Evolutionary conservation across 2,329 filamentous ascomycete genomes (phyloP), one percentile per base, ranked within the genome.

Genomic region (Basipetospora chlamydospora): DNA sequence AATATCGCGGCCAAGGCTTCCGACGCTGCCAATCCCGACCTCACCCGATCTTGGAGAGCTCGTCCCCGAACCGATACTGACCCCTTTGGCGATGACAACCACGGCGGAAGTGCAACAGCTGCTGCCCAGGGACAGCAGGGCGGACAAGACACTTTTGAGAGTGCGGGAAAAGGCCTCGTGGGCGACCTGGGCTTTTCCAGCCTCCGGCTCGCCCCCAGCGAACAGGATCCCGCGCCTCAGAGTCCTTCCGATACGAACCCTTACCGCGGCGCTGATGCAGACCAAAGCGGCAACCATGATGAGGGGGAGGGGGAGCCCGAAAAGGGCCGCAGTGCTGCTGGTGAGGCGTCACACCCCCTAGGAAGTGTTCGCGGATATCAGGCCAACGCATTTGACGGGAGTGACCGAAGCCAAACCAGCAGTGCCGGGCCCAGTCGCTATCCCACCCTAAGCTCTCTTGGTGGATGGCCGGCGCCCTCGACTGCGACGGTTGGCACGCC

Each of bases 181-280:
- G 59, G 65, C 28, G 73, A 79, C 41, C 74, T 78, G 46, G 73
- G 73, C 30, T 74, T 78, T 68, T 61, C 70, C 11, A 70, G 71
- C 46, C 63, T 70, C 47, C 70, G 58, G 57, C 66, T 63, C 50
- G 67, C 67, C 35, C 64, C 75, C 33, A 66, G 73, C 26, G 68
- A 74, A 38, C 60, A 55, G 29, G 64, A 66, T n/a, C 20, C 18
- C 29, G 29, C 85, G 40, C 80, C 82, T 1, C 73, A 84, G 50
- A 96, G 88, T 53, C 90, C 90, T 9, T 90, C 87, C 0, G 84
- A 93, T 49, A 96, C 90, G 3, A 98, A 98, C 51, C 90, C 90
- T 2, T 98, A 90, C 53, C 83, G 87, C 44, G 96, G 88, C 54
- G 90, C 90, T 3, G 75, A 81, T 6, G 81, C 79, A 26, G 80